Base-by-base conservation (phyloP, 352 stramenopile species). In the Phytopythium helicoides region DNA sequence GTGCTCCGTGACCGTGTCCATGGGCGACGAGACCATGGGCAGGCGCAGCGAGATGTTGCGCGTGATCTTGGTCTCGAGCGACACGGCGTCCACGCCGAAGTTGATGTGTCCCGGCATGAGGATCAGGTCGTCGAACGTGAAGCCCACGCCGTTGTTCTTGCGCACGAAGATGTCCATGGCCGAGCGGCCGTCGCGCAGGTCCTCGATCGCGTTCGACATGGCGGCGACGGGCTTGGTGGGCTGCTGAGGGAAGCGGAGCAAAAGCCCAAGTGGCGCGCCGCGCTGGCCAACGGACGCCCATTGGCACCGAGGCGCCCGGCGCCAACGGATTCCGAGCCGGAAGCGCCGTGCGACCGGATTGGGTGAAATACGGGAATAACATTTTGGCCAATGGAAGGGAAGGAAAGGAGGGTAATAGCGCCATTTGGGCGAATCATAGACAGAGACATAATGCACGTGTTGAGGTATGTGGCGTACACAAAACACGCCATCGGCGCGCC, bases 1-100 rank as follows among this genome's bases (percentile, higher is more conserved):
- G 67, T 97, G 84, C 79, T 99, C 98, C 47, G 98, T 99, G 16
- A 99, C 98, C 42, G 98, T 99, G 81, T 99, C 98, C 98, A 99
- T 99, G 22, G 97, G 97, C 52, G 95, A 99, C 16, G 87, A 98
- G 25, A 99, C 93, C 26, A 99, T 92, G 22, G 97, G 97, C 47
- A 97, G 57, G 11, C 96, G 95, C 56, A 99, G 71, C 41, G 73
- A 90, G 58, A 99, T 99, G 66, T 98, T 98, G 58, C 75, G 82
- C 44, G 93, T 85, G 41, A 96, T 82, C 57, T 94, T 93, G 19
- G 95, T 98, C 35, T 97, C 94, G 51, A 99, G 89, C 51, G 97
- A 81, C 54, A 95, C 86, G 52, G 94, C 86, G 15, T 83, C 84
- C 73, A 92, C 92, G 2, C 81, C 86, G 8, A 83, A 83, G 12